Percentiles rank a stretch among this genome's conserved stretches.
Conservation (phyloP, 208 protist genomes). For the Vickermania spadyakhi region DNA sequence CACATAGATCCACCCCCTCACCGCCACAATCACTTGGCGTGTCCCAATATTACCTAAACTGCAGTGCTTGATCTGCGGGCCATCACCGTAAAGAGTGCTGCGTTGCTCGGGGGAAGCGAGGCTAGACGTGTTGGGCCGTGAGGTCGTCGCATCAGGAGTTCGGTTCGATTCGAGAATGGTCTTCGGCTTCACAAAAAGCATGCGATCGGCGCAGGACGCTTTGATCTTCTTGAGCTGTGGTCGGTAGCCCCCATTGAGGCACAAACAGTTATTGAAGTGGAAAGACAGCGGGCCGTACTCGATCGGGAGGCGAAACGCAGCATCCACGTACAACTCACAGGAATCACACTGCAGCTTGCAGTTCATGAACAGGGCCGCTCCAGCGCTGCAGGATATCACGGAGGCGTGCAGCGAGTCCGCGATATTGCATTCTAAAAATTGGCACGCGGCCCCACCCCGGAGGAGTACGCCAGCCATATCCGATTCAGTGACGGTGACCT, state of each 20-base stretch:
- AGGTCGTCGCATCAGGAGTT: background rate
- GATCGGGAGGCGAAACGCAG: background rate
- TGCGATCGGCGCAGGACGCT: no score
- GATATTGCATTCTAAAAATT: slow-evolving; percentile 10
- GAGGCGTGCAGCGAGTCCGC: background rate
- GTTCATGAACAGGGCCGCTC: background rate
- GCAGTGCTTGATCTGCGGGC: background rate
- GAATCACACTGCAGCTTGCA: no score
- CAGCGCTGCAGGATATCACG: background rate
- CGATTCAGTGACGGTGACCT: slow-evolving; percentile 10
- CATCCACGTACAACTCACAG: background rate
- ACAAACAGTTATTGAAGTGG: no score
- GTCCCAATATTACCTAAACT: background rate
- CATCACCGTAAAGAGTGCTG: background rate
- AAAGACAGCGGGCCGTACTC: no score
- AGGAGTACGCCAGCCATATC: slow-evolving; percentile 15
- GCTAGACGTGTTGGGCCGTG: background rate
- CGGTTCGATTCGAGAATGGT: background rate
- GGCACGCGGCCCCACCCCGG: slow-evolving; percentile 3
- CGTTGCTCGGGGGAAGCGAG: background rate
- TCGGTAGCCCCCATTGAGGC: no score
- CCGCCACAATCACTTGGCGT: background rate
- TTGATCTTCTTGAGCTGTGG: no score
- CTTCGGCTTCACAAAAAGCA: background rate
- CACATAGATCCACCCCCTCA: background rate